Conservation (phyloP, 257 asterid species). For the Dorcoceras hygrometricum region DNA sequence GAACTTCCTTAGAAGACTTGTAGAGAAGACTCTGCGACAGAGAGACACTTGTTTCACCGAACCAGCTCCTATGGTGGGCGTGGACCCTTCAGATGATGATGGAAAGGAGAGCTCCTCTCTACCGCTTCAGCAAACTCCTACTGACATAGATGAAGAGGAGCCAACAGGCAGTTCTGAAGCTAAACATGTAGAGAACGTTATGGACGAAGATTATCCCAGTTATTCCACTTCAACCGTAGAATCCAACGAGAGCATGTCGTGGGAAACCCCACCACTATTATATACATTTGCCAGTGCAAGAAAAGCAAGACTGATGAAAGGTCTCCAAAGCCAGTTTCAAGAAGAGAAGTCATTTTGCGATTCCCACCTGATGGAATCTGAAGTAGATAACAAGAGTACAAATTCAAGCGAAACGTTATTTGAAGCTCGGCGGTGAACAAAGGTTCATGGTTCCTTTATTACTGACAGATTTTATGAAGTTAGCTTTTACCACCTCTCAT, state of each 20-base stretch:
- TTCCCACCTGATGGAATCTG: slow-evolving; percentile 27
- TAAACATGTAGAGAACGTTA: slow-evolving; percentile 32
- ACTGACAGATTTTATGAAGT: too few species aligned
- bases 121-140: slow-evolving; percentile 24
- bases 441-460: too few species aligned
- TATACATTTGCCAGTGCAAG: slow-evolving; percentile 21
- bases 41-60: slow-evolving; percentile 58
- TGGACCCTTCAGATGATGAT: slow-evolving; percentile 60
- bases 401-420: too few species aligned
- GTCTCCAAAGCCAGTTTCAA: slow-evolving; percentile 19
- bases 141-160: slow-evolving; percentile 37
- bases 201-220: slow-evolving; percentile 52
- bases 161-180: slow-evolving; percentile 35
- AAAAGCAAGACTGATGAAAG: slow-evolving; percentile 26
- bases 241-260: slow-evolving; percentile 47
- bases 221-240: slow-evolving; percentile 55
- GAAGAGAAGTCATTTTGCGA: slow-evolving; percentile 32
- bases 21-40: slow-evolving; percentile 71
- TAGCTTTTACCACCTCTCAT: too few species aligned
- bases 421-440: too few species aligned
- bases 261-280: slow-evolving; percentile 39
- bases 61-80: slow-evolving; percentile 32
- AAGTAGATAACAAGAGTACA: neutral
- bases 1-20: slow-evolving; percentile 68
- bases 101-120: slow-evolving; percentile 51